These are phyloP conservation scores for Byssothecium circinans DNA, from an alignment of 2,329 filamentous ascomycete species.

Conservation along the genomic window DNA sequence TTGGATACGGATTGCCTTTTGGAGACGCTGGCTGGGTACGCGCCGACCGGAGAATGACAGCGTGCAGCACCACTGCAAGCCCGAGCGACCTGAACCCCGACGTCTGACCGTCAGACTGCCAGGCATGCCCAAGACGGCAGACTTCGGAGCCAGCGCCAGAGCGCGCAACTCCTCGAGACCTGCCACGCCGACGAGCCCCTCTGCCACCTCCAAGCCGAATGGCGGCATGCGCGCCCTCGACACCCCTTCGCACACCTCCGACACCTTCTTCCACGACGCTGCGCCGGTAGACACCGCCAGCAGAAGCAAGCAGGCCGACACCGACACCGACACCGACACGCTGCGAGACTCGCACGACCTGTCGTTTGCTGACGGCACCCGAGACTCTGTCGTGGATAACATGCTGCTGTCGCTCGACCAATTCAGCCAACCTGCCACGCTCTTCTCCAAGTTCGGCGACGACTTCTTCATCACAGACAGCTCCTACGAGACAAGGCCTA, in stretches of 20 bases:
- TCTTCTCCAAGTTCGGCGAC: slow-evolving; percentile 43
- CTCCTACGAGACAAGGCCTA: slow-evolving; percentile 33
- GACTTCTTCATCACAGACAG: slow-evolving; percentile 44
- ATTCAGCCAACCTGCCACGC: slow-evolving; percentile 22
- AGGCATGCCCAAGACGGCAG: slow-evolving; percentile 23
- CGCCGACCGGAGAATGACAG: slow-evolving; percentile 32
- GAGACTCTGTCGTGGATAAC: slow-evolving; percentile 88
- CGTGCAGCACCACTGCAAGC: slow-evolving; percentile 15
- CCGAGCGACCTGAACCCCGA: slow-evolving; percentile 22
- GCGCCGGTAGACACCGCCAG: slow-evolving; percentile 33
- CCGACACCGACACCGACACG: too few relatives aligned
- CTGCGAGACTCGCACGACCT: slow-evolving; percentile 78
- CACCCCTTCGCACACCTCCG: slow-evolving; percentile 29
- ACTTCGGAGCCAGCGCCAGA: slow-evolving; percentile 15
- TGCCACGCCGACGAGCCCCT: slow-evolving; percentile 33
- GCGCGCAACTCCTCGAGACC: slow-evolving; percentile 26
- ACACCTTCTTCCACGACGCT: slow-evolving; percentile 42
- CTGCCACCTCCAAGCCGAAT: slow-evolving; percentile 24
- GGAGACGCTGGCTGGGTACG: slow-evolving; percentile 14
- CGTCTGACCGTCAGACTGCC: slow-evolving; percentile 15
- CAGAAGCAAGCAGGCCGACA: slow-evolving; percentile 19
- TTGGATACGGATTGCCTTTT: slow-evolving; percentile 11
- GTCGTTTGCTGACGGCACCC: slow-evolving; percentile 70
- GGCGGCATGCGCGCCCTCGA: slow-evolving; percentile 34
- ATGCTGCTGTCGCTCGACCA: slow-evolving; percentile 87